Conservation (phyloP, 495 filamentous ascomycete genomes). For the Penicillium robsamsonii region DNA sequence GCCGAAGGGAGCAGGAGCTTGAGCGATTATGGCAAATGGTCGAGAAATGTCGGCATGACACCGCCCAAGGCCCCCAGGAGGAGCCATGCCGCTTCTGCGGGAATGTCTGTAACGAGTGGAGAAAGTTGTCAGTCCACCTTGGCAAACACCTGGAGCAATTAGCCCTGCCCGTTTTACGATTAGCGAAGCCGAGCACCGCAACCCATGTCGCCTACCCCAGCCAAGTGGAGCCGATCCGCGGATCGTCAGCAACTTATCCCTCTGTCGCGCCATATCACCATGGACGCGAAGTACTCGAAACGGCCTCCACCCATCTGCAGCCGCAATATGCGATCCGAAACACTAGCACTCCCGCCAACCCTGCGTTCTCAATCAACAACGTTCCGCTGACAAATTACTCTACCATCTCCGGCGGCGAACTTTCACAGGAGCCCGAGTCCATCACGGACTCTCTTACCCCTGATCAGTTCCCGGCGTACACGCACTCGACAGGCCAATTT, state of each 20-base stretch:
- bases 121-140: conserved; percentile 89
- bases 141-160: conserved; percentile 98
- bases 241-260: conserved; percentile 7
- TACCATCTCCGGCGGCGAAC: conserved; percentile 28
- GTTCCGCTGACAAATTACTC: conserved; percentile 19
- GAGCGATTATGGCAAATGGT: conserved; percentile 71
- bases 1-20: conserved; percentile 53
- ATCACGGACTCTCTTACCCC: conserved; percentile 20
- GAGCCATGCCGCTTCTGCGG: conserved; percentile 92
- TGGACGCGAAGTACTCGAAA: conserved; percentile 1
- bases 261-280: conserved; percentile 7
- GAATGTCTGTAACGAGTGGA: conserved; percentile 79
- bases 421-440: conserved; percentile 33
- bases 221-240: background rate
- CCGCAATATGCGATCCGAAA: conserved; percentile 25
- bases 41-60: conserved; percentile 74
- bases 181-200: conserved; percentile 52
- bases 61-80: conserved; percentile 60
- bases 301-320: conserved; percentile 11
- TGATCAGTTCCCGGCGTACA: conserved; percentile 16
- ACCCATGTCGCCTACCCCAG: conserved; percentile 6
- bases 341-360: conserved; percentile 10
- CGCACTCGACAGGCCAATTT: conserved; percentile 16
- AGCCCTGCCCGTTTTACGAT: conserved; percentile 76
- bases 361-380: conserved; percentile 16